phyloP scores from a whole-genome alignment of 805 yeast genomes.

The Wickerhamiella siamensis region DNA sequence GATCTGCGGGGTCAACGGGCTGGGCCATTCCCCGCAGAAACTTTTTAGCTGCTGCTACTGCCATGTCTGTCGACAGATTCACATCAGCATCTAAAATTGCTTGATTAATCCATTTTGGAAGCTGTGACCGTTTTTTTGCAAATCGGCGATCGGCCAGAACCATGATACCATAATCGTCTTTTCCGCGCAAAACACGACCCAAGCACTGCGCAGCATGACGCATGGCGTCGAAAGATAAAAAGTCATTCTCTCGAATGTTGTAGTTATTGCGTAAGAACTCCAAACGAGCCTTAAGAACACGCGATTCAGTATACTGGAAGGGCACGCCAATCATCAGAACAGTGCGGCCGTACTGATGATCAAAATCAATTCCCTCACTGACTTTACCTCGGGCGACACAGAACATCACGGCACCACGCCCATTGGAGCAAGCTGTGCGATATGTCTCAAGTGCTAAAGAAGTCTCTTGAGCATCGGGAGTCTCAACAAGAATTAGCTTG shows the following conservation, averaged over 20 bases:
- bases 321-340: slow-evolving; percentile 99
- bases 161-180: slow-evolving; percentile 98
- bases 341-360: slow-evolving; percentile 94
- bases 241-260: slow-evolving; percentile 87
- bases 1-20: slow-evolving; percentile 77
- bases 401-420: slow-evolving; percentile 89
- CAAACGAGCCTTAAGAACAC: slow-evolving; percentile 85
- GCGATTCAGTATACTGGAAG: slow-evolving; percentile 94
- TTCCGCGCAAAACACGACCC: slow-evolving; percentile 94
- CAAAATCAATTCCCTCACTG: slow-evolving; percentile 97
- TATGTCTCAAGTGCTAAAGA: slow-evolving; percentile 90
- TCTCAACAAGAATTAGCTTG: slow-evolving; percentile 85
- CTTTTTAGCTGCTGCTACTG: slow-evolving; percentile 84
- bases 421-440: slow-evolving; percentile 91
- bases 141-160: slow-evolving; percentile 92
- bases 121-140: slow-evolving; percentile 66
- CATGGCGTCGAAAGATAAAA: slow-evolving; percentile 96
- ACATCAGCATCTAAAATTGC: slow-evolving; percentile 84
- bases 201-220: slow-evolving; percentile 98
- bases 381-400: slow-evolving; percentile 99
- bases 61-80: slow-evolving; percentile 93
- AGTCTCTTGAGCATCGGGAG: slow-evolving; percentile 98
- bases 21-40: slow-evolving; percentile 89
- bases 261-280: slow-evolving; percentile 88
- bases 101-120: slow-evolving; percentile 96